Conservation (phyloP, 2,329 filamentous ascomycete genomes). For the Alternaria sp. region DNA sequence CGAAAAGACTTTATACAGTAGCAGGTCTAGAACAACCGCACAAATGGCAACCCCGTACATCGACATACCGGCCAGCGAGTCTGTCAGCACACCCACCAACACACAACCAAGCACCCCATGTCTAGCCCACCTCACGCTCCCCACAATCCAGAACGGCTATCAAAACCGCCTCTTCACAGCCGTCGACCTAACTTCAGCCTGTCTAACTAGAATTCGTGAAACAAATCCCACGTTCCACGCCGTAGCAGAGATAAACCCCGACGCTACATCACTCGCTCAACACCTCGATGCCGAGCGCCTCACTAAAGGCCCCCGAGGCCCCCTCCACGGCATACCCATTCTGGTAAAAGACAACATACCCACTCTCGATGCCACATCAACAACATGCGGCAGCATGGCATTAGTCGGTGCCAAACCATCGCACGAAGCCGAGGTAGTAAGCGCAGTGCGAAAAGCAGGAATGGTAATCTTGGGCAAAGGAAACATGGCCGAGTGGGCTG, state of each 20-base stretch:
- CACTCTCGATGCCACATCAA: conserved; percentile 46
- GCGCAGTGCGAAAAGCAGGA: conserved; percentile 63
- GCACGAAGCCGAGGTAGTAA: conserved; percentile 63
- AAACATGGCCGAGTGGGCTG: conserved; percentile 64
- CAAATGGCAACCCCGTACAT: neutral
- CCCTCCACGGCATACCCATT: conserved; percentile 65
- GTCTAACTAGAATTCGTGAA: conserved; percentile 60
- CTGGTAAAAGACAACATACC: conserved; percentile 68
- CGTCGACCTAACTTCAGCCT: conserved; percentile 39
- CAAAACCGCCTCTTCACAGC: neutral
- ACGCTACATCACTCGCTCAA: conserved; percentile 55
- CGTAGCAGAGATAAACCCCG: conserved; percentile 56
- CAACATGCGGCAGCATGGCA: conserved; percentile 63
- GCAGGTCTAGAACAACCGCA: no score
- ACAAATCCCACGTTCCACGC: conserved; percentile 64
- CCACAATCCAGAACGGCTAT: neutral
- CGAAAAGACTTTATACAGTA: neutral
- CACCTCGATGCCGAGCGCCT: conserved; percentile 54
- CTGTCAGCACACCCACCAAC: neutral
- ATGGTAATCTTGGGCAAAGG: conserved; percentile 69
- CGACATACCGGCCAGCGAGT: neutral
- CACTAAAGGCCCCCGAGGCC: conserved; percentile 52
- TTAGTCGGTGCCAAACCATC: conserved; percentile 62
- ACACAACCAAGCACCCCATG: neutral
- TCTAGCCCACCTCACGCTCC: neutral